Conservation (phyloP, 2,329 filamentous ascomycete genomes). For the Gaeumannomyces tritici region DNA sequence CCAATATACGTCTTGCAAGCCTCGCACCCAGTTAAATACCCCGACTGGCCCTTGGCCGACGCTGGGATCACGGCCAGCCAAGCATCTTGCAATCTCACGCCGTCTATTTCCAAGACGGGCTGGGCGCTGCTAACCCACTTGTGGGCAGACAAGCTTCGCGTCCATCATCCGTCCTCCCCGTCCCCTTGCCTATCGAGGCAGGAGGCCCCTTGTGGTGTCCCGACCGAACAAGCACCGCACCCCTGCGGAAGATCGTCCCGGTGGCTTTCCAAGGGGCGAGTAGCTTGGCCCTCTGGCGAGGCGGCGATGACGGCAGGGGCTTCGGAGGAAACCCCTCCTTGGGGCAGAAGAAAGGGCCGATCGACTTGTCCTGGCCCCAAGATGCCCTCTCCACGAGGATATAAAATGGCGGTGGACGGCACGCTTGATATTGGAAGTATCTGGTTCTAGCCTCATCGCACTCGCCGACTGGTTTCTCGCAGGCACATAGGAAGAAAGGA, state of each 20-base stretch:
- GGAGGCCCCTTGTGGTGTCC: not conserved
- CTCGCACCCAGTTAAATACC: not conserved
- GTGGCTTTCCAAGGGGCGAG: not conserved
- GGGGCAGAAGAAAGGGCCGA: not conserved
- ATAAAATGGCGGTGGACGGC: not conserved
- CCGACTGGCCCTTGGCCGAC: not conserved
- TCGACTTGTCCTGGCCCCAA: not conserved
- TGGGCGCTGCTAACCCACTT: too few relatives aligned
- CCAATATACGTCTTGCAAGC: not conserved
- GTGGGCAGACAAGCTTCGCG: not conserved
- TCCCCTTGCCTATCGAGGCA: not conserved
- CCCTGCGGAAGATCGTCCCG: not conserved
- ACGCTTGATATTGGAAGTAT: not conserved
- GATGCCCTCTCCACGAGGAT: not conserved
- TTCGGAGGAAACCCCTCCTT: not conserved
- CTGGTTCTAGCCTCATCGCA: not conserved
- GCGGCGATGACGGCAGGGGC: not conserved
- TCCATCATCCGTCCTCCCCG: not conserved
- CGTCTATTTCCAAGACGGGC: not conserved
- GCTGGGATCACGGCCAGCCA: not conserved
- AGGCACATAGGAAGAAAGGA: conserved; percentile 1
- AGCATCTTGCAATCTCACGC: not conserved
- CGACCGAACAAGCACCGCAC: not conserved
- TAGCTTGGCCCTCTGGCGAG: not conserved
- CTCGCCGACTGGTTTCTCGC: not conserved